Evolutionary conservation across 1,139 yeast species (phyloP).

Genomic region (Pichia sp.): DNA sequence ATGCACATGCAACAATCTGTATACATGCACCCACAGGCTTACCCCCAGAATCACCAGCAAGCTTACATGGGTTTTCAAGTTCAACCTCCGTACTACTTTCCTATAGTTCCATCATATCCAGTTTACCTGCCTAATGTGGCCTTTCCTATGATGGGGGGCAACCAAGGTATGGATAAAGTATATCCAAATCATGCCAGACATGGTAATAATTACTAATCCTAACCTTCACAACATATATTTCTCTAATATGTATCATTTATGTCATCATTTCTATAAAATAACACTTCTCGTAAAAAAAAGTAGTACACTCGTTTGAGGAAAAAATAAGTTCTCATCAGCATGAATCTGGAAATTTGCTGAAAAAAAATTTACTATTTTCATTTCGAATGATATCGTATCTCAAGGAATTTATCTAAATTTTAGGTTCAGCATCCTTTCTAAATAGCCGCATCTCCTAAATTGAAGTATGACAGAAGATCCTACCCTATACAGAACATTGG

Average conservation of each 20-base stretch:
- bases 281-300: neutral
- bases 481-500: constrained; percentile 46
- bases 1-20: constrained; percentile 18
- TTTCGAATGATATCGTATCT: too few relatives aligned
- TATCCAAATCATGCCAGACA: constrained; percentile 10
- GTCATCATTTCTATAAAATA: neutral
- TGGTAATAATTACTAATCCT: constrained; percentile 4
- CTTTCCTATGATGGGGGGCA: constrained; percentile 20
- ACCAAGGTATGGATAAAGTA: constrained; percentile 6
- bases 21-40: constrained; percentile 10
- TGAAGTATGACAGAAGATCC: constrained; percentile 14
- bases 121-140: constrained; percentile 16
- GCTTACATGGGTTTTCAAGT: constrained; percentile 5
- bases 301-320: too few relatives aligned
- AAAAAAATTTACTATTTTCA: neutral
- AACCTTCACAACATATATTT: neutral
- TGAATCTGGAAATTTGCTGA: too few relatives aligned
- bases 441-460: too few relatives aligned
- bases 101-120: constrained; percentile 3
- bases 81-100: constrained; percentile 1
- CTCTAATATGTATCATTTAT: neutral
- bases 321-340: too few relatives aligned
- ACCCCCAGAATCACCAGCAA: constrained; percentile 5
- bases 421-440: too few relatives aligned
- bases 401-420: too few relatives aligned